Evolutionary conservation across 257 asterid genomes (phyloP), one percentile per base, ranked within the genome.

Genomic region (Euphrasia confusa): DNA sequence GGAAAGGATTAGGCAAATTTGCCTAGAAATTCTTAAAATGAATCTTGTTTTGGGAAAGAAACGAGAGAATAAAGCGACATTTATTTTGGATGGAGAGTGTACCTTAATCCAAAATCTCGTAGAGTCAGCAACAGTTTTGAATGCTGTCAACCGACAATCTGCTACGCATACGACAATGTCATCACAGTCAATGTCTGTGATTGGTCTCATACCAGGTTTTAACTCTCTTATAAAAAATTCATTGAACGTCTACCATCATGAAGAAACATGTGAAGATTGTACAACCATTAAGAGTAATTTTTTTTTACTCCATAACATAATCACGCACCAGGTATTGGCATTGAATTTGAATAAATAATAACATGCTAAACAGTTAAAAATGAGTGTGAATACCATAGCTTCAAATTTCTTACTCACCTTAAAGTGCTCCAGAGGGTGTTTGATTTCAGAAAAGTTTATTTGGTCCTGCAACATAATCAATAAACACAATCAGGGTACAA

Each of bases 21-120:
- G 42, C 42, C 2, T 37, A 8, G 42, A 37, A 37, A 37, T 37
- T 37, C 42, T 37, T 9, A 37, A 37, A 37, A 37, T 11, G 3
- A 37, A 8, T 9, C 11, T 37, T 37, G 42, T 37, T 35, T 21
- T 21, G 10, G 42, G 10, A 9, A 37, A 9, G 2, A 37, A 37
- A 37, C 2, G 42, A 37, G 40, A 7, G 42, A 37, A 10, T 9
- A 37, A 37, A 37, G 42, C 24, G 11, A 37, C 12, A 8, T 11
- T 8, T 35, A 37, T 2, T 37, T 37, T 37, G 42, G 42, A 9
- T 37, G 12, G 10, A 8, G 42, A 37, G 42, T n/a, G n/a, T 83
- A 92, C 99, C 97, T 92, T 92, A 67, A 92, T 80, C 99, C 99
- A 92, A 73, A 90, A 84, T 71, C 99, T 83, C 69, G 54, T 80